Base-by-base conservation (phyloP, 805 yeast genomes). In the Myxozyma sirexii region DNA sequence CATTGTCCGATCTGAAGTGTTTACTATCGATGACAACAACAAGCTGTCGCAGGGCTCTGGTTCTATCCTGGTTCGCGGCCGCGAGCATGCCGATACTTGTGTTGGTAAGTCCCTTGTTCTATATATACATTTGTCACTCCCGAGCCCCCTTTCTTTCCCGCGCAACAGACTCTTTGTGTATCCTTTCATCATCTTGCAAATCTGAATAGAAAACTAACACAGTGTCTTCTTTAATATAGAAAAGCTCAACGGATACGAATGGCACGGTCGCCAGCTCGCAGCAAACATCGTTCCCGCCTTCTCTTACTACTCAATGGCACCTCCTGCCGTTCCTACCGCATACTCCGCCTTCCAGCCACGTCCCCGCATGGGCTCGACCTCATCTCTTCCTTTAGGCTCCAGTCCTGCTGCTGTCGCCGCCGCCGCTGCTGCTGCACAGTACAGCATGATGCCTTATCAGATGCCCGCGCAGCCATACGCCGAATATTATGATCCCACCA, bases 41-140 rank as follows among this genome's bases (percentile, higher is more conserved):
- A 52, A 50, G 39, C 53, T 46, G 27, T 54, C 66, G 5, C 64
- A 62, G 8, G 67, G 66, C 8, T 41, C 60, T 7, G 68, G 67
- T 6, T 29, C 56, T 10, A 35, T 65, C 37, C 17, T 37, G 4
- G 60, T 65, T 17, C 67, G 62, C 21, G 68, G 67, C 29, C 59
- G 56, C 38, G 60, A 61, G 7, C 46, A 56, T 13, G 68, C 68
- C 6, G 29, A n/a, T 3, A 44, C 41, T 10, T 47, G 59, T 31
- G 43, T 58, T 26, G 46, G 63, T 57, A 43, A 4, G 63, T 57
- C 17, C 43, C 37, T 27, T 21, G 17, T 33, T 23, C 23, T 6
- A n/a, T 37, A 13, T 26, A 21, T 29, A 10, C 12, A n/a, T 39
- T 5, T n/a, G 10, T 19, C 13, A 19, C 19, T 29, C 31, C 35